Evolutionary conservation across 306 rosid species (phyloP).

Genomic region (Vicia faba): DNA sequence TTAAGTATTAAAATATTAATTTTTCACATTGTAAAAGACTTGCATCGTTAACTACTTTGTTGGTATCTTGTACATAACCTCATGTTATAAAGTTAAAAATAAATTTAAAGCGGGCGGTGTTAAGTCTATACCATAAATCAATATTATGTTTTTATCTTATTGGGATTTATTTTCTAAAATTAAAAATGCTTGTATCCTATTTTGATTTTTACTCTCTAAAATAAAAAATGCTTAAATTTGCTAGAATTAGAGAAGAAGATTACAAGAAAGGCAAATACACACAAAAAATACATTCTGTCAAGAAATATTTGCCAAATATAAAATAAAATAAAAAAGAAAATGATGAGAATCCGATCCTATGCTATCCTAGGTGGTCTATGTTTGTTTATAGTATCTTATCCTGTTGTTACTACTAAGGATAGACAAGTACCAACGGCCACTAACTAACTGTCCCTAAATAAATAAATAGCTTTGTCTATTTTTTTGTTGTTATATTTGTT

Average conservation of each 20-base stretch:
- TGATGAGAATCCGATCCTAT: neutral
- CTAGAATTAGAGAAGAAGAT: neutral
- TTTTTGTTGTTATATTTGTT: neutral
- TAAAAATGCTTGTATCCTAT: neutral
- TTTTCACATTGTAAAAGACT: no score
- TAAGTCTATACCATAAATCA: no score
- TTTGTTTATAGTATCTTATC: constrained; percentile 6
- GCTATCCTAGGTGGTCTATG: neutral
- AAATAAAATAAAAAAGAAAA: neutral
- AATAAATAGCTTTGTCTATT: neutral
- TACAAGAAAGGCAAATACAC: neutral
- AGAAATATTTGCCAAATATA: neutral
- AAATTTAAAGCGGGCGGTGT: no score
- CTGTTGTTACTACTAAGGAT: neutral
- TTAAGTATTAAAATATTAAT: no score
- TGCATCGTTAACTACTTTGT: no score
- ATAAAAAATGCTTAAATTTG: neutral
- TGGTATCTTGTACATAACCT: no score
- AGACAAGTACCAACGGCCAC: constrained; percentile 4
- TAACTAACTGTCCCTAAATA: constrained; percentile 1
- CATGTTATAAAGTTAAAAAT: no score
- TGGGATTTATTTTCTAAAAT: no score
- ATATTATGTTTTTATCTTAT: no score
- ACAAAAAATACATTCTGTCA: no score
- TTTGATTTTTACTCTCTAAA: neutral